Evolutionary conservation across 2,329 filamentous ascomycete species (phyloP), one percentile per base, ranked within the genome.

Genomic region (Coniosporium tulheliwenetii): DNA sequence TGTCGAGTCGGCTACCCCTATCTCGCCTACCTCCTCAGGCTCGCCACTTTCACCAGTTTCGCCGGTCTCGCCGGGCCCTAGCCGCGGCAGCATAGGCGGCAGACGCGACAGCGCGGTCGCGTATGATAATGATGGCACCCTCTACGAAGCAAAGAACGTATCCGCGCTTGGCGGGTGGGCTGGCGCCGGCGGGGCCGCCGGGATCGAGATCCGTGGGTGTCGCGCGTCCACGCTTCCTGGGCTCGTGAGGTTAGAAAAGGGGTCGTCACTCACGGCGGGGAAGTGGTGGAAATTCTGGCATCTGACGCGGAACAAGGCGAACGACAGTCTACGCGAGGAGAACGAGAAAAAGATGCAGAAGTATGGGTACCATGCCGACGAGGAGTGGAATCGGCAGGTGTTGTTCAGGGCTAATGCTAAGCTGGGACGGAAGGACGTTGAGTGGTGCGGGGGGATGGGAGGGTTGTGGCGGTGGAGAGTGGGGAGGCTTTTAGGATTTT

Each of bases 271-370:
- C 19, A 26, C 19, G 19, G 19, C 19, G 7, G 49, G 46, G 3
- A 43, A 44, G 29, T 49, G 46, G 45, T 48, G 41, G 12, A 47
- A 47, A 12, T 44, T 54, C 10, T 52, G 44, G 43, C 52, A 49
- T 19, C 34, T 47, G 15, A 50, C 45, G 2, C 48, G 47, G 38
- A 47, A 47, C 15, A 5, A 16, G 9, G 30, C 40, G 15, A 38
- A 42, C 9, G 47, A 52, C 41, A 48, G 42, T 9, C 39, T 49
- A 39, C 45, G 46, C 36, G 39, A 46, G 13, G 49, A 48, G 40
- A 49, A 48, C 29, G 46, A 48, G 40, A 43, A 38, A 30, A 39
- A 43, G 36, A 43, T 52, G 37, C 43, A 45, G 32, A 49, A 36
- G 43, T 48, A 46, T 45, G 51, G 48, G 37, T 53, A 44, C 39